A percentile compares a stretch with the other conserved stretches of the same genome.
These are phyloP conservation scores for Phellopilus nigrolimitatus DNA, from an alignment of 1,284 basidiomycete genomes.

Conservation along the genomic window DNA sequence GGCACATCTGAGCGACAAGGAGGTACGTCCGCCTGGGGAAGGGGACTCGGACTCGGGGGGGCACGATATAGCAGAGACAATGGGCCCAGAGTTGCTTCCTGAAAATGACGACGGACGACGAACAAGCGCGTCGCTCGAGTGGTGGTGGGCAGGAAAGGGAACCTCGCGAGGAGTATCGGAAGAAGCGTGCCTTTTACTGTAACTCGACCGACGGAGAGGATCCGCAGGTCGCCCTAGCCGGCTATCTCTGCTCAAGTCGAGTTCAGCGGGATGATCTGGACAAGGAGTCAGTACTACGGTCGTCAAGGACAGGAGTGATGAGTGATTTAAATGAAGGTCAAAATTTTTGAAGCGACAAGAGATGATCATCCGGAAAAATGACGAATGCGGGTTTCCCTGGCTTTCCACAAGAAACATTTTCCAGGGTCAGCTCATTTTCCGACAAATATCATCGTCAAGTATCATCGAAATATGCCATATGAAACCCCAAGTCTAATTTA, in stretches of 20 bases:
- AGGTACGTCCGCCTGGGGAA: constrained; percentile 12
- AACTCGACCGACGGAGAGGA: constrained; percentile 21
- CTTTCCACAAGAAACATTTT: too few relatives aligned
- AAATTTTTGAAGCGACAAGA: constrained; percentile 13
- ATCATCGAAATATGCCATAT: too few relatives aligned
- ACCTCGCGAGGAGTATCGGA: constrained; percentile 28
- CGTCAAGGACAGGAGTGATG: constrained; percentile 4
- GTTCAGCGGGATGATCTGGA: background rate
- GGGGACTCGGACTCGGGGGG: constrained; percentile 12
- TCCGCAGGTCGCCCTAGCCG: constrained; percentile 14
- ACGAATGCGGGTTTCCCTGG: background rate
- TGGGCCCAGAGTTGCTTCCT: constrained; percentile 19
- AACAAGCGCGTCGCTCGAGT: constrained; percentile 5
- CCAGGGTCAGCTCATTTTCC: background rate
- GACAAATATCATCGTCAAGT: too few relatives aligned
- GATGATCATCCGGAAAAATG: constrained; percentile 6
- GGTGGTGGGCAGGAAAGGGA: constrained; percentile 23
- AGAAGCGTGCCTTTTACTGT: constrained; percentile 28
- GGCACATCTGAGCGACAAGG: constrained; percentile 12
- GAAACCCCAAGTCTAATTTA: too few relatives aligned
- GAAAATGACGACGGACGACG: constrained; percentile 3
- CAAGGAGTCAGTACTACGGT: background rate
- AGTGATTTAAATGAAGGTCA: background rate
- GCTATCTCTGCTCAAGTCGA: background rate
- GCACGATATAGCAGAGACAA: constrained; percentile 21